Percentiles rank a stretch among this genome's conserved stretches.
Conservation (phyloP, 2,329 filamentous ascomycete species). For the Nothophaeocryptopus gaeumannii region DNA sequence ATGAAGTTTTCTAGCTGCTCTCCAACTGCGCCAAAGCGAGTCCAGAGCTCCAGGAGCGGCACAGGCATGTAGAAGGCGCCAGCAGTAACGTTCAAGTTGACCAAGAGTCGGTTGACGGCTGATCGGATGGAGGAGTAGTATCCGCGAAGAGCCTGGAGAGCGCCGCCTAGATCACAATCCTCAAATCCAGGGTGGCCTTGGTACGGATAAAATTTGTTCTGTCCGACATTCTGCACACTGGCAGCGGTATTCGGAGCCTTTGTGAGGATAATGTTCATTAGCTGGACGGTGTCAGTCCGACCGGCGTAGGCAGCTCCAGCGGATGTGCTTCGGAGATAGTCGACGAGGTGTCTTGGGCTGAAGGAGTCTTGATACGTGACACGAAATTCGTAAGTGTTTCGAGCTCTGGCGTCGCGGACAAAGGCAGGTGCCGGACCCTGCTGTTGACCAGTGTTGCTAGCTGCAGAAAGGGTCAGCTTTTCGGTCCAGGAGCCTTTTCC, state of each 20-base stretch:
- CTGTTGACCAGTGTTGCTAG: constrained; percentile 6
- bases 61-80: constrained; percentile 55
- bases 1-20: constrained; percentile 28
- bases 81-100: constrained; percentile 63
- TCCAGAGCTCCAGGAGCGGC: constrained; percentile 35
- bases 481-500: constrained; percentile 7
- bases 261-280: constrained; percentile 58
- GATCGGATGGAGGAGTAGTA: constrained; percentile 62
- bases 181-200: constrained; percentile 34
- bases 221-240: constrained; percentile 47
- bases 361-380: constrained; percentile 37
- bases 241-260: constrained; percentile 45
- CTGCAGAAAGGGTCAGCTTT: constrained; percentile 34
- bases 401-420: constrained; percentile 26
- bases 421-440: constrained; percentile 20
- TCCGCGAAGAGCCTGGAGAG: constrained; percentile 58
- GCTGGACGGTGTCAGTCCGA: constrained; percentile 54
- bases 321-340: constrained; percentile 41
- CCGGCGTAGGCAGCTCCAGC: constrained; percentile 39
- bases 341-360: constrained; percentile 42
- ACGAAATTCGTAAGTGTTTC: constrained; percentile 38
- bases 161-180: constrained; percentile 44
- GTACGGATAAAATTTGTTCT: constrained; percentile 54
- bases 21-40: constrained; percentile 8
- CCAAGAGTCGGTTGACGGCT: constrained; percentile 55